phyloP scores from a whole-genome alignment of 2,329 filamentous ascomycete species.

The Phialemoniopsis sp. region DNA sequence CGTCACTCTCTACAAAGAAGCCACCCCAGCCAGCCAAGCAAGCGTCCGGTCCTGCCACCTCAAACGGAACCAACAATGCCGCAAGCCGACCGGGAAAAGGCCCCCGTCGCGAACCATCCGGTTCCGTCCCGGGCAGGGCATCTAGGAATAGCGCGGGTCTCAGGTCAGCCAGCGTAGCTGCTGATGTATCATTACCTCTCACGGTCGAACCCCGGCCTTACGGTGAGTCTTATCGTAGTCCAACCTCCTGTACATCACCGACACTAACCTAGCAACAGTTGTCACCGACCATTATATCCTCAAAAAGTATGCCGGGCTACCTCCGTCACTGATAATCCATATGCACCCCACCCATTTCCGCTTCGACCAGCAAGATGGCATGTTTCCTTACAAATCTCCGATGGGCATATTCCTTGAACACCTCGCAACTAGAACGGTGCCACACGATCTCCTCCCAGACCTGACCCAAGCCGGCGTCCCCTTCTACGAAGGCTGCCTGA shows the following conservation, averaged over 20 bases:
- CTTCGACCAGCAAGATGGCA: conserved; percentile 91
- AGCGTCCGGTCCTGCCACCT: conserved; percentile 38
- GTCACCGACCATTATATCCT: conserved; percentile 74
- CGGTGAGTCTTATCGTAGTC: conserved; percentile 29
- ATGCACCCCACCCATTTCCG: conserved; percentile 82
- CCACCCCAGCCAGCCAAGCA: conserved; percentile 44
- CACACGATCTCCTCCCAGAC: conserved; percentile 82
- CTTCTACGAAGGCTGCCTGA: conserved; percentile 94
- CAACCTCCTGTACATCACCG: neutral
- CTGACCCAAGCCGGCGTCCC: conserved; percentile 66
- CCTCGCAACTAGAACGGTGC: conserved; percentile 70
- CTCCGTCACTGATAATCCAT: conserved; percentile 83
- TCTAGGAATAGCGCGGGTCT: conserved; percentile 48
- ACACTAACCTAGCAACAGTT: conserved; percentile 44
- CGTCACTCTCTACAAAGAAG: conserved; percentile 51
- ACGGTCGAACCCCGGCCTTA: conserved; percentile 46
- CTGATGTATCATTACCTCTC: conserved; percentile 32
- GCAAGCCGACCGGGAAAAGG: conserved; percentile 49
- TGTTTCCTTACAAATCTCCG: conserved; percentile 86
- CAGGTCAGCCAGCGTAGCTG: conserved; percentile 41
- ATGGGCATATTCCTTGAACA: conserved; percentile 82
- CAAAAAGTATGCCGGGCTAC: conserved; percentile 62
- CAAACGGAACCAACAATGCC: conserved; percentile 40
- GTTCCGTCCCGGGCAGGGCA: conserved; percentile 37
- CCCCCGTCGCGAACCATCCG: conserved; percentile 51